Base-by-base conservation (phyloP, 306 rosid genomes). In the Sphenostylis stenocarpa region DNA sequence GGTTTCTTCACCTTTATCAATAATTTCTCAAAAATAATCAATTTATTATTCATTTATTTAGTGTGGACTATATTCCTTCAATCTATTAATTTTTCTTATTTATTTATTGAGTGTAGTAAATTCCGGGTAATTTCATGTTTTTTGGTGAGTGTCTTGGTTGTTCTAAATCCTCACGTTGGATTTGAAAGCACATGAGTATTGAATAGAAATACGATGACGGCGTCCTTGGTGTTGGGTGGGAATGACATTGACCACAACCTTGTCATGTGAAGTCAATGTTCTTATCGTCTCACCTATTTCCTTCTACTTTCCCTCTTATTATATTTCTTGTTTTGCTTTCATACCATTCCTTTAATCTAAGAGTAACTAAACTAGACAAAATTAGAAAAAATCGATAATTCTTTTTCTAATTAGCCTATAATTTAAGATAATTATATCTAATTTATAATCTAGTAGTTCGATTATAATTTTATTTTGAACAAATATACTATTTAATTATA, bases 241-340 rank as follows among this genome's bases (percentile, higher is more conserved):
- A 72, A 20, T 36, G 41, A 72, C 39, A 61, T n/a, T 34, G 47
- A 36, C 23, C 20, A 55, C 2, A 31, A 28, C 6, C 2, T 11
- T 28, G 14, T 2, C 19, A 47, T 12, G 29, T 62, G 26, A 21
- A 63, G 72, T 63, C 77, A 69, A 49, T 20, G 63, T 39, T 68
- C 39, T 5, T 47, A 75, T 75, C 52, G 19, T 9, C 4, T 38
- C 19, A 43, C 67, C 16, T 31, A 56, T 76, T 84, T 84, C 87
- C 79, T 71, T 29, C 80, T 67, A 28, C 36, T 66, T 84, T 84
- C 87, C 34, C 55, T 0, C 10, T 36, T 38, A 33, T 58, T 15
- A 28, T 58, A 58, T 61, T 33, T 16, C 7, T n/a, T 29, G 0
- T 2, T 39, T 0, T 39, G 1, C 45, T 3, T 26, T 31, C 34